These are phyloP conservation scores for Guyanaporus albipodus DNA, from an alignment of 768 basidiomycete species.

Conservation along the genomic window DNA sequence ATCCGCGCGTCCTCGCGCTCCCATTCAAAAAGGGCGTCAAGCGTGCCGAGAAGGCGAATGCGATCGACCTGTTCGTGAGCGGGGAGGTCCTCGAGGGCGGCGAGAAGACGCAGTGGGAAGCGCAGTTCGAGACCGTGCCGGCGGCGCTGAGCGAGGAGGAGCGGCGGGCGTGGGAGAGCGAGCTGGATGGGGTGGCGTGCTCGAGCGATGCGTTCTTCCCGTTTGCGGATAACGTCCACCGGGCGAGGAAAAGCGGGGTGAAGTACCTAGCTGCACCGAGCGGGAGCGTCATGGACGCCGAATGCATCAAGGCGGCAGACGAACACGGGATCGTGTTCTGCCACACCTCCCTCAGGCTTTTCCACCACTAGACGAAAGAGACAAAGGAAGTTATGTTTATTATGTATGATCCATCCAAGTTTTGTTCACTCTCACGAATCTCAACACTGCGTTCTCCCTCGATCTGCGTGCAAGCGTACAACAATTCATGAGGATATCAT, in stretches of 20 bases:
- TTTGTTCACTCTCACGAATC: background rate
- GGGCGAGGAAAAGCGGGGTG: conserved; percentile 88
- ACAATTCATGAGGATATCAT: background rate
- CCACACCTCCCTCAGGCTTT: conserved; percentile 82
- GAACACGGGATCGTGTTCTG: conserved; percentile 90
- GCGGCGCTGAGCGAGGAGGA: conserved; percentile 63
- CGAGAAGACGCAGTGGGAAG: conserved; percentile 90
- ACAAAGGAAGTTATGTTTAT: conserved; percentile 1
- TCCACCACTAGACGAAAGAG: conserved; percentile 63
- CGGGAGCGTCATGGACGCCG: conserved; percentile 96
- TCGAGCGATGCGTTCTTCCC: conserved; percentile 99
- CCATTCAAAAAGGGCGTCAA: conserved; percentile 98
- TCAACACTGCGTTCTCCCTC: background rate
- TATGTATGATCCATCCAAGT: background rate
- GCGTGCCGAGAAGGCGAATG: conserved; percentile 97
- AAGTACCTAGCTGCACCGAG: conserved; percentile 87
- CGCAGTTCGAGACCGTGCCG: conserved; percentile 73
- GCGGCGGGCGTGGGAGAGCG: conserved; percentile 65
- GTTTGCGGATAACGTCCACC: conserved; percentile 96
- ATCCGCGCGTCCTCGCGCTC: conserved; percentile 85
- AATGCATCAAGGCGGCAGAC: conserved; percentile 95
- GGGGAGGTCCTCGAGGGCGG: conserved; percentile 85
- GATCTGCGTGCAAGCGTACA: too few relatives aligned
- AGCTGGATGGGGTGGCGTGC: conserved; percentile 85
- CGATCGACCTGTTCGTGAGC: conserved; percentile 93